Base-by-base conservation (phyloP, 1,284 basidiomycete species). In the Cutaneotrichosporon daszewskae region DNA sequence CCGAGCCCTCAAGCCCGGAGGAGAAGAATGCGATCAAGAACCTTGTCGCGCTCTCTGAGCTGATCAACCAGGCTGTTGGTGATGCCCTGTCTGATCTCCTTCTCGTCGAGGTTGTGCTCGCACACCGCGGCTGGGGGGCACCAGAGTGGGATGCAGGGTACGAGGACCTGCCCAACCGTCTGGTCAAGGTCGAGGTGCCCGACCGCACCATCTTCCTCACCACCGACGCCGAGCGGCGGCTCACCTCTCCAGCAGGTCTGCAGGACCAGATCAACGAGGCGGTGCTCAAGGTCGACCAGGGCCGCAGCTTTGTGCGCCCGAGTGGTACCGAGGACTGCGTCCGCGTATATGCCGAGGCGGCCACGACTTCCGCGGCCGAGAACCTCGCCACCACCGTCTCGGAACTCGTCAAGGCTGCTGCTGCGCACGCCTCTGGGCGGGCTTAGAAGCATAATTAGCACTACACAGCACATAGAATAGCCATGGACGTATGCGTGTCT, bases 301-400 rank as follows among this genome's bases (percentile, higher is more conserved):
- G 92, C 1, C 79, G 95, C 36, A 81, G 85, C 20, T 99, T 99
- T 68, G 94, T 98, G 12, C 74, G 95, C 47, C 95, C 95, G 1
- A 95, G 90, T 70, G 95, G 95, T 11, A 99, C 95, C 16, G 95
- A 99, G 68, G 92, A 98, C 65, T 94, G 95, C 33, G 95, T 99
- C 11, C 79, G 95, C 51, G 92, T 99, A 8, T 99, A 98, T 65
- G 95, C 94, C 1, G 95, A 99, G 71, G 91, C 94, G 2, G 77
- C 75, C 29, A 75, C 81, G 32, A 78, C 78, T 43, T 72, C 79
- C 13, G 83, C 87, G 54, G 85, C 87, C 14, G 88, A 94, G 64
- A 85, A n/a, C n/a, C n/a, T n/a, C n/a, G n/a, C n/a, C n/a, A n/a
- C n/a, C n/a, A n/a, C n/a, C n/a, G n/a, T n/a, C n/a, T n/a, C n/a